These are phyloP conservation scores for Colletotrichum higginsianum DNA, from an alignment of 2,329 filamentous ascomycete species.

Conservation along the genomic window DNA sequence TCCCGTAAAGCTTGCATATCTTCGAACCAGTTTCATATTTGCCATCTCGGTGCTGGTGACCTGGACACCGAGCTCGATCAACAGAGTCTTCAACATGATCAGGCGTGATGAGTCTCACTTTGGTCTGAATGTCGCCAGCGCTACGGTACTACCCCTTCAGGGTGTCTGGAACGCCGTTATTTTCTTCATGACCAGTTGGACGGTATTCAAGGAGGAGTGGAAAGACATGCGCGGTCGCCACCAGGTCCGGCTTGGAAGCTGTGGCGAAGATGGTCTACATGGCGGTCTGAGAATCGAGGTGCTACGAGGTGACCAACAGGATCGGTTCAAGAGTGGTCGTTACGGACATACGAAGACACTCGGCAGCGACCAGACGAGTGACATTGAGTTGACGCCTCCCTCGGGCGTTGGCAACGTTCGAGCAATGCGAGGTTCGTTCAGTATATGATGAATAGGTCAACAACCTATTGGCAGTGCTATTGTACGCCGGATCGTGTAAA, in stretches of 20 bases:
- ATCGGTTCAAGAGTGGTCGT: slow-evolving; percentile 12
- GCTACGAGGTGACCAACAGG: slow-evolving; percentile 4
- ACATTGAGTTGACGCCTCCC: slow-evolving; percentile 33
- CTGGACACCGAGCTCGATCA: slow-evolving; percentile 79
- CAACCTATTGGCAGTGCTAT: too few relatives aligned
- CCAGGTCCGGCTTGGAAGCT: slow-evolving; percentile 28
- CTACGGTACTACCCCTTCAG: slow-evolving; percentile 82
- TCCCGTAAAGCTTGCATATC: slow-evolving; percentile 72
- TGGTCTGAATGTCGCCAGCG: slow-evolving; percentile 77
- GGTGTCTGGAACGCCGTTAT: slow-evolving; percentile 87
- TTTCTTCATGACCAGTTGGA: slow-evolving; percentile 77
- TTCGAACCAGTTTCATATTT: slow-evolving; percentile 74
- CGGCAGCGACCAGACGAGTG: slow-evolving; percentile 39
- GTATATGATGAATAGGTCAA: slow-evolving; percentile 8
- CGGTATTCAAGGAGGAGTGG: slow-evolving; percentile 55
- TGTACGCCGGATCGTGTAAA: too few relatives aligned
- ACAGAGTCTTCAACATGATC: slow-evolving; percentile 79
- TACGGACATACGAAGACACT: slow-evolving; percentile 34
- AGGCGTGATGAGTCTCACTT: slow-evolving; percentile 69
- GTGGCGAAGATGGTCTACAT: slow-evolving; percentile 13
- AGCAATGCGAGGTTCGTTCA: slow-evolving; percentile 39
- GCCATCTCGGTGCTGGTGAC: slow-evolving; percentile 73
- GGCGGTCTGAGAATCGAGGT: slow-evolving; percentile 25
- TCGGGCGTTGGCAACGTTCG: slow-evolving; percentile 23
- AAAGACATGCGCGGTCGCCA: slow-evolving; percentile 17